Evolutionary conservation across 176 grass and related monocot species (phyloP).

Genomic region (Neostapfia colusana): DNA sequence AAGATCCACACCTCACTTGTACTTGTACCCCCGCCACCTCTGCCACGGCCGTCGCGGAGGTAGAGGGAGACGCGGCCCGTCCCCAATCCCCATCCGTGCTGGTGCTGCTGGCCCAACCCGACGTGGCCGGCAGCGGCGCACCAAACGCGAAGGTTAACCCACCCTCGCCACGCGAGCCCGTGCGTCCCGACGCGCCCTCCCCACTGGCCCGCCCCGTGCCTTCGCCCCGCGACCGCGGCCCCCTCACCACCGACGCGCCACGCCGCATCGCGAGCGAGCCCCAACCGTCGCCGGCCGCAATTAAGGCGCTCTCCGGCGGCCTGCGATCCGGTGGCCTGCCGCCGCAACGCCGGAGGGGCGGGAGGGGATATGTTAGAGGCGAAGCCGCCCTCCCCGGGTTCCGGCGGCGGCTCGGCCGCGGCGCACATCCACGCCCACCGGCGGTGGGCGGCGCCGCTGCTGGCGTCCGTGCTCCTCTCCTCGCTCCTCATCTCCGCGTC

Average conservation of each 20-base stretch:
- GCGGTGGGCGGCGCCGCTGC: constrained; percentile 79
- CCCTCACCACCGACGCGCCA: constrained; percentile 5
- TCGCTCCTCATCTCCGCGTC: constrained; percentile 73
- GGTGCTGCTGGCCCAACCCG: constrained; percentile 12
- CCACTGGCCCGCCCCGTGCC: constrained; percentile 7
- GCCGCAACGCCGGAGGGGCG: background rate
- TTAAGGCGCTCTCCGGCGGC: constrained; percentile 33
- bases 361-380: constrained; percentile 44
- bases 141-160: constrained; percentile 33
- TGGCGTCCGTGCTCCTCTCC: constrained; percentile 64
- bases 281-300: constrained; percentile 48
- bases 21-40: background rate
- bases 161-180: background rate
- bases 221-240: background rate
- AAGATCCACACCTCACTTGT: too few relatives aligned
- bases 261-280: constrained; percentile 37
- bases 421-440: constrained; percentile 55
- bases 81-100: constrained; percentile 1
- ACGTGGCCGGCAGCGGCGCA: constrained; percentile 32
- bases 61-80: background rate
- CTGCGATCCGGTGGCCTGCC: constrained; percentile 34
- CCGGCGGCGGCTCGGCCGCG: constrained; percentile 22
- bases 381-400: constrained; percentile 52
- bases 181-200: constrained; percentile 4
- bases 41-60: background rate